A percentile compares a stretch with the other conserved stretches of the same genome.
phyloP scores from a whole-genome alignment of 176 grass and related monocot genomes.

The Puccinellia tenuiflora region DNA sequence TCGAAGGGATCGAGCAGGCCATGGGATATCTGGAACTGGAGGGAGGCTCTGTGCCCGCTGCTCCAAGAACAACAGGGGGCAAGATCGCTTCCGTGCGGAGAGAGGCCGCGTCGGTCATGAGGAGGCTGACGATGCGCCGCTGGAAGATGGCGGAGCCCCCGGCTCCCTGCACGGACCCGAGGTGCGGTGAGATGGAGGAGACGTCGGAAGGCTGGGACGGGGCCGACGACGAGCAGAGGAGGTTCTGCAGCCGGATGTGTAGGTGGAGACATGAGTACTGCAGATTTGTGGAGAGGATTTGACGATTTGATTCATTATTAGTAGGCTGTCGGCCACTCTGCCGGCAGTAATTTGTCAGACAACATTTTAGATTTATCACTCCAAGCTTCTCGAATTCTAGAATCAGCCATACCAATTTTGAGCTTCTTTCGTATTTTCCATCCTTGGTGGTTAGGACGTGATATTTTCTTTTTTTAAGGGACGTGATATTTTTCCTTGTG shows the following conservation, averaged over 20 bases:
- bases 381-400: no score
- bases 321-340: background rate
- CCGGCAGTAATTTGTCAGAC: no score
- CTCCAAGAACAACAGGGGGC: background rate
- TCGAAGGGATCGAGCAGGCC: background rate
- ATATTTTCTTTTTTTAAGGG: no score
- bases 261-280: conserved; percentile 31
- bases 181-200: conserved; percentile 21
- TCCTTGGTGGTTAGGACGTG: no score
- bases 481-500: no score
- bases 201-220: conserved; percentile 7
- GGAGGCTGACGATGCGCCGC: conserved; percentile 21
- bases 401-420: no score
- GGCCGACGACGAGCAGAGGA: conserved; percentile 17
- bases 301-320: background rate
- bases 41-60: background rate
- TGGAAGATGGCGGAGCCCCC: conserved; percentile 11
- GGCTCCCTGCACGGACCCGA: background rate
- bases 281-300: conserved; percentile 29
- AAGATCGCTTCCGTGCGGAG: background rate
- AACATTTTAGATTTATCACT: no score
- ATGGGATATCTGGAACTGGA: background rate
- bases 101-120: conserved; percentile 26
- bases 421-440: no score
- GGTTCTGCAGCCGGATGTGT: conserved; percentile 39